phyloP scores from a whole-genome alignment of 2,329 filamentous ascomycete species.

The Volutella citrinella region DNA sequence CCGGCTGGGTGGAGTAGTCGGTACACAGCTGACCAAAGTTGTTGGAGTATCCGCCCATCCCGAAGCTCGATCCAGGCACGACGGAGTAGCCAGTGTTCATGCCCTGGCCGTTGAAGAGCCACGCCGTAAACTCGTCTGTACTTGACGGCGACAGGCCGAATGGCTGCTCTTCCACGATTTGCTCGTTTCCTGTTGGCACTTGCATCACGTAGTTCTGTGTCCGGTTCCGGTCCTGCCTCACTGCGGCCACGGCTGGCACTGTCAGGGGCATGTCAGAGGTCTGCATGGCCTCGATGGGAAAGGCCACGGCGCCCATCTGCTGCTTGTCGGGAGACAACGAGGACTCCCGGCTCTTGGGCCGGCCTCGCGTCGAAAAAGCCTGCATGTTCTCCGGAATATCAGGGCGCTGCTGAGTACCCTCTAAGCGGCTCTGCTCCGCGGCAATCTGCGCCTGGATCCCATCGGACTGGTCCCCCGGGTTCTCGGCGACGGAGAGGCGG shows the following conservation, averaged over 20 bases:
- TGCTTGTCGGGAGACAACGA: conserved; percentile 20
- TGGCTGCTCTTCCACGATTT: conserved; percentile 23
- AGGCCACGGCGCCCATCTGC: conserved; percentile 12
- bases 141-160: conserved; percentile 25
- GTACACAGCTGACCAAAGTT: conserved; percentile 26
- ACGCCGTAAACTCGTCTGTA: conserved; percentile 26
- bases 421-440: conserved; percentile 9
- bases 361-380: conserved; percentile 9
- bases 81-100: conserved; percentile 21
- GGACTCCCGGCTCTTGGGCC: conserved; percentile 18
- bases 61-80: conserved; percentile 18
- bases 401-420: conserved; percentile 12
- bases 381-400: conserved; percentile 16
- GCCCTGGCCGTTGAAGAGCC: conserved; percentile 25
- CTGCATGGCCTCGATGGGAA: conserved; percentile 18
- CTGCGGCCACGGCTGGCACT: conserved; percentile 16
- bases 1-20: conserved; percentile 21
- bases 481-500: conserved; percentile 11
- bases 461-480: conserved; percentile 5
- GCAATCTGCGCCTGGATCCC: conserved; percentile 5
- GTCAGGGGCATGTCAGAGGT: conserved; percentile 19
- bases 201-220: conserved; percentile 20
- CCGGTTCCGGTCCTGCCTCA: conserved; percentile 17
- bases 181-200: conserved; percentile 17
- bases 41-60: conserved; percentile 24